phyloP scores from a whole-genome alignment of 2,329 filamentous ascomycete genomes.

The Trichoderma citrinoviride region DNA sequence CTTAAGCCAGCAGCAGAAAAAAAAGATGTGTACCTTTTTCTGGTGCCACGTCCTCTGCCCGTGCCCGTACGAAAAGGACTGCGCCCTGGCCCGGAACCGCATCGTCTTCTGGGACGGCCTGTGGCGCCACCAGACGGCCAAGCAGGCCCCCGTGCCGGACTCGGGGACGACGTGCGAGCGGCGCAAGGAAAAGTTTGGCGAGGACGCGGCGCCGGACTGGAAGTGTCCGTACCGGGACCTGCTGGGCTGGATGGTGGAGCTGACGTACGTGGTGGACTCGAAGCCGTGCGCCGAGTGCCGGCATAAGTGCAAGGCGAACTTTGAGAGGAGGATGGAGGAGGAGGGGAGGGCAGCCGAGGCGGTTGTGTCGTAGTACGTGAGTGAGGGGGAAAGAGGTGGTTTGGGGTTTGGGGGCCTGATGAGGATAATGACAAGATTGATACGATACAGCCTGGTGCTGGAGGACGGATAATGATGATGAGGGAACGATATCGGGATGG shows the following conservation, averaged over 20 bases:
- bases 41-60: constrained; percentile 18
- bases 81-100: constrained; percentile 6
- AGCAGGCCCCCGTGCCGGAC: constrained; percentile 11
- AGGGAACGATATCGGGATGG: not conserved
- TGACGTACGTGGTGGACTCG: constrained; percentile 12
- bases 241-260: constrained; percentile 9
- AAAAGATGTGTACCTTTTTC: constrained; percentile 17
- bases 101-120: constrained; percentile 13
- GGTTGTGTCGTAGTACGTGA: not conserved
- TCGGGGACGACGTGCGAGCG: constrained; percentile 13
- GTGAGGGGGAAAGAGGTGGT: not conserved
- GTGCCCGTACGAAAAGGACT: constrained; percentile 18
- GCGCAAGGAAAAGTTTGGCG: not conserved
- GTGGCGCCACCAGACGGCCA: constrained; percentile 14
- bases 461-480: not conserved
- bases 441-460: not conserved
- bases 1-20: no score
- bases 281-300: constrained; percentile 8
- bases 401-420: not conserved
- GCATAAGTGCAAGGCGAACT: constrained; percentile 3
- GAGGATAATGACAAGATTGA: not conserved
- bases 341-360: not conserved
- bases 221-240: constrained; percentile 4
- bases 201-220: constrained; percentile 10
- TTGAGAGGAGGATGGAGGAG: constrained; percentile 13